Conservation (phyloP, 164 flowering plant species). For the Kingdonia uniflora region DNA sequence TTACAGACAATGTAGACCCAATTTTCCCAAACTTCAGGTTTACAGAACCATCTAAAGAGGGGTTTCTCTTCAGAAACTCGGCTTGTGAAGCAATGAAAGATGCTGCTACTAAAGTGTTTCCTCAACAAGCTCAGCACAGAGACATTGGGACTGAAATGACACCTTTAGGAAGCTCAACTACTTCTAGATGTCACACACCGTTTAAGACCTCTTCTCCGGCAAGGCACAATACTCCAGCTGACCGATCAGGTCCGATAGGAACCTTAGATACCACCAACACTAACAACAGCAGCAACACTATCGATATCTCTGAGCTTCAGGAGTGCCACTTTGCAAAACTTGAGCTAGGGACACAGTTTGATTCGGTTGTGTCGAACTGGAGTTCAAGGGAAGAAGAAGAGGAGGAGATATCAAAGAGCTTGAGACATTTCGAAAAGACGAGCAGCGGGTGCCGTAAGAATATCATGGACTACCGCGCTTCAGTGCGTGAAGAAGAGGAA, state of each 20-base stretch:
- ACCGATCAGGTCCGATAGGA: constrained; percentile 55
- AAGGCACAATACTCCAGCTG: constrained; percentile 81
- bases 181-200: constrained; percentile 67
- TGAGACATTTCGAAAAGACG: constrained; percentile 50
- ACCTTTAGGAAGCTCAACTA: constrained; percentile 68
- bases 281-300: too few relatives aligned
- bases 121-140: constrained; percentile 41
- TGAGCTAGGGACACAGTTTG: constrained; percentile 47
- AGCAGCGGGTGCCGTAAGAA: constrained; percentile 23
- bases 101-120: constrained; percentile 32
- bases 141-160: constrained; percentile 94
- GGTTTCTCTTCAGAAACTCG: constrained; percentile 52
- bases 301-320: constrained; percentile 48
- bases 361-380: constrained; percentile 59
- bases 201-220: constrained; percentile 66
- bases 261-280: constrained; percentile 11
- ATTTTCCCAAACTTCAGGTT: constrained; percentile 30
- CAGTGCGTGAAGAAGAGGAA: constrained; percentile 70
- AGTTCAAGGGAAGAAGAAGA: constrained; percentile 92
- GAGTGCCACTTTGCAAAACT: constrained; percentile 71
- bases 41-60: constrained; percentile 62
- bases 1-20: constrained; percentile 51
- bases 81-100: constrained; percentile 36
- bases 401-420: constrained; percentile 71
- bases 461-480: constrained; percentile 36